Evolutionary conservation across 2,329 filamentous ascomycete species (phyloP), one percentile per base, ranked within the genome.

Genomic region (Fusarium caatingaense): DNA sequence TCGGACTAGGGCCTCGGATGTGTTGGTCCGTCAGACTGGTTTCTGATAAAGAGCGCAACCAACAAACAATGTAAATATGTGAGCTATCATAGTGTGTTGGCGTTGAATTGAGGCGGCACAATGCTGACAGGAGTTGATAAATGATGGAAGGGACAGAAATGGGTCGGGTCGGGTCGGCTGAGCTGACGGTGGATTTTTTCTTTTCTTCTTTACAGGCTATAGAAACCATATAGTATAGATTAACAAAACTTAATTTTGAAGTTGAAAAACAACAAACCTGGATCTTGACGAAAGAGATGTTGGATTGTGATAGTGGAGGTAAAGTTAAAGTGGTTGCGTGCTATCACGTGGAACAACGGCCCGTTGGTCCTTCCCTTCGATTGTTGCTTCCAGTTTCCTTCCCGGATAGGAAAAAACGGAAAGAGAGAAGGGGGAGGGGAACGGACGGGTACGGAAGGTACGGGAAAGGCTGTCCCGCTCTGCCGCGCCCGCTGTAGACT

Each of bases 291-390:
- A 53, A 53, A 53, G 23, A 53, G 23, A 23, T 15, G 32, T 41
- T 41, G 23, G 34, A 41, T n/a, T 23, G 20, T 28, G 23, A 42
- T 53, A 53, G 18, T 37, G 34, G 34, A 37, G 49, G 34, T 42
- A 23, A 53, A 40, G 37, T 42, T 53, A 42, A 53, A 53, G 49
- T 53, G 48, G 62, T 64, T 58, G 23, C 45, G 56, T 42, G 48
- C 21, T 42, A 55, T 68, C 72, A 74, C 73, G 69, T 75, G 73
- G 71, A 50, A 32, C 41, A 47, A 47, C 56, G 45, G 53, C 41
- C 56, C 61, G 64, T 51, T 37, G 48, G 37, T 25, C 47, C 37
- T 60, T 44, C 16, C 32, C n/a, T 66, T 66, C 61, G 12, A 62
- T 62, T 66, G 49, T 51, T 61, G 49, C 28, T 65, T 66, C 44